Evolutionary conservation across 1,139 yeast species (phyloP).

Genomic region (Meyerozyma sp.): DNA sequence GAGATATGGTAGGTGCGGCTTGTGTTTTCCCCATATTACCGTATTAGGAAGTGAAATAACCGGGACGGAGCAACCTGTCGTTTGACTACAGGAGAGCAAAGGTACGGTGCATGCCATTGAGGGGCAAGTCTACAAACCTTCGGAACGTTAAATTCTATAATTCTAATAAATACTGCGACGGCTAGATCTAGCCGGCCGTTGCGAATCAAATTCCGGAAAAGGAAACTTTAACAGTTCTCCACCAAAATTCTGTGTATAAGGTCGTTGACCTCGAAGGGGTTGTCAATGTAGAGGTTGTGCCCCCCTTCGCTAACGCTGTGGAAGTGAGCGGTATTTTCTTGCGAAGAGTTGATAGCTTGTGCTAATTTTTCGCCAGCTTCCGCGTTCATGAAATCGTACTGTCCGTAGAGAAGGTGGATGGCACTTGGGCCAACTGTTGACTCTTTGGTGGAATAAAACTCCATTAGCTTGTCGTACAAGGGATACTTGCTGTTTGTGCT

Average conservation of each 20-base stretch:
- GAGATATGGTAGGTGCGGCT: too few relatives aligned
- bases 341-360: constrained; percentile 22
- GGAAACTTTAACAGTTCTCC: neutral
- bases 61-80: neutral
- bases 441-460: constrained; percentile 14
- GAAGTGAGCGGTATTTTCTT: constrained; percentile 19
- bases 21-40: neutral
- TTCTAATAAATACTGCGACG: neutral
- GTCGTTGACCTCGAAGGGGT: constrained; percentile 51
- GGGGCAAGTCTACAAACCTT: too few relatives aligned
- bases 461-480: constrained; percentile 54
- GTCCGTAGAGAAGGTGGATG: constrained; percentile 66
- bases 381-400: constrained; percentile 81
- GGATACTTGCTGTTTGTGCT: constrained; percentile 78
- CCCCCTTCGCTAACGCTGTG: constrained; percentile 37
- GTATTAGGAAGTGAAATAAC: neutral
- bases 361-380: constrained; percentile 61
- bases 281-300: constrained; percentile 42
- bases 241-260: constrained; percentile 10
- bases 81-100: neutral
- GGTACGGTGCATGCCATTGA: too few relatives aligned
- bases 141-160: neutral
- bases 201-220: too few relatives aligned
- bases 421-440: constrained; percentile 30
- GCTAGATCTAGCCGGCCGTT: too few relatives aligned